Evolutionary conservation across 2,329 filamentous ascomycete species (phyloP), one percentile per base, ranked within the genome.

Genomic region (Xylaria digitata): DNA sequence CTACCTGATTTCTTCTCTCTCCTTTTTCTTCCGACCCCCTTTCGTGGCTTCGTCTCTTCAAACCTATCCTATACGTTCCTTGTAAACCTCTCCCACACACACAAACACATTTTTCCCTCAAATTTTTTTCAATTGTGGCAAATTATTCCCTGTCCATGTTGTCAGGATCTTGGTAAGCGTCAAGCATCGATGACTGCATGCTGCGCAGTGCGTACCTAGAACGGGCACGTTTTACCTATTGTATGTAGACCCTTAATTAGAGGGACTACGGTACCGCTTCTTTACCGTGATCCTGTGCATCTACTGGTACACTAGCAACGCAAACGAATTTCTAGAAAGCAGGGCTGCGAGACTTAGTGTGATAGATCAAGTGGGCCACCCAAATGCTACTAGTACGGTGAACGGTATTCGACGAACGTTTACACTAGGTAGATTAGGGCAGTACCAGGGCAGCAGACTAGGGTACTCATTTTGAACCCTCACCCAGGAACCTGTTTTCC

Each of bases 281-380:
- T 61, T 49, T 55, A 48, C 37, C 11, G 21, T 30, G 37, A 15
- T 23, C 55, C 23, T 60, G 46, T 42, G 30, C 57, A 53, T 52
- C 26, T 50, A n/a, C 21, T 21, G 34, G 34, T 57, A 34, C 21
- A n/a, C 17, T 54, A 64, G 46, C 32, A 49, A 49, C 32, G 48
- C 62, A 43, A 55, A 49, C 48, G 62, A 61, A 61, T 30, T 65
- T 65, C 63, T 65, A 65, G 63, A 65, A 64, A 46, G 19, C 45
- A 56, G 52, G 63, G 52, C 46, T 48, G 42, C 17, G 32, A 30
- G 40, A 37, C 32, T 54, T 54, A 21, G 48, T 34, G 26, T 19
- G 34, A 50, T 45, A 55, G 54, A 64, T 59, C 54, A 59, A 21
- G 54, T 64, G 62, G 53, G 37, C 37, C 37, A 55, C 21, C 1